Evolutionary conservation across 768 basidiomycete genomes (phyloP).

Genomic region (Boletus rubroflammeus): DNA sequence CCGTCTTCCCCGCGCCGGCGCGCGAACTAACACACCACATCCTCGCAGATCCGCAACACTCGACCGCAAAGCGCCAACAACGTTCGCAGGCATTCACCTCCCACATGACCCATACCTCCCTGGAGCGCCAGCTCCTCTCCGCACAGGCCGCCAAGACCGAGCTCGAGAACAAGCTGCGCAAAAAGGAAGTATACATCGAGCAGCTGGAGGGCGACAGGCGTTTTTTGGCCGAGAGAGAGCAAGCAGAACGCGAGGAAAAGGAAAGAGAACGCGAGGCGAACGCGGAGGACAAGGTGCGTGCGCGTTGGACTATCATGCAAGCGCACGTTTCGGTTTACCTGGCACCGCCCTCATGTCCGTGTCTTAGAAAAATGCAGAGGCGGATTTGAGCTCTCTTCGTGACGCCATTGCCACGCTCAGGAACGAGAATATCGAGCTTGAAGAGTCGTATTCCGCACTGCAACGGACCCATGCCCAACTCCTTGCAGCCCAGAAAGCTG

Average conservation of each 20-base stretch:
- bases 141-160: slow-evolving; percentile 60
- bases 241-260: slow-evolving; percentile 65
- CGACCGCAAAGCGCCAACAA: slow-evolving; percentile 64
- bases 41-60: slow-evolving; percentile 57
- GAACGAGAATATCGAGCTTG: slow-evolving; percentile 58
- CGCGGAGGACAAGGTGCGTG: slow-evolving; percentile 59
- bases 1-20: neutral
- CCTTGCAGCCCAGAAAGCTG: slow-evolving; percentile 47
- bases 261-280: slow-evolving; percentile 49
- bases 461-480: slow-evolving; percentile 48
- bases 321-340: neutral
- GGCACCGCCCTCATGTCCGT: neutral
- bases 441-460: slow-evolving; percentile 51
- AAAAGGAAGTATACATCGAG: slow-evolving; percentile 60
- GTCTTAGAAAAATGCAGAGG: slow-evolving; percentile 45
- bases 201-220: slow-evolving; percentile 67
- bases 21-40: neutral
- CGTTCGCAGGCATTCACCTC: slow-evolving; percentile 60
- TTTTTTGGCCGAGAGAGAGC: slow-evolving; percentile 65
- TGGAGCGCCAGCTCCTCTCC: slow-evolving; percentile 66
- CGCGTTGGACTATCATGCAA: neutral
- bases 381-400: slow-evolving; percentile 51
- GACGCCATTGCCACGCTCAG: slow-evolving; percentile 45
- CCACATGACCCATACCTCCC: slow-evolving; percentile 54
- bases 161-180: slow-evolving; percentile 63